Evolutionary conservation across 177 flowering plant genomes (phyloP).

Genomic region (Vitis hybrid): DNA sequence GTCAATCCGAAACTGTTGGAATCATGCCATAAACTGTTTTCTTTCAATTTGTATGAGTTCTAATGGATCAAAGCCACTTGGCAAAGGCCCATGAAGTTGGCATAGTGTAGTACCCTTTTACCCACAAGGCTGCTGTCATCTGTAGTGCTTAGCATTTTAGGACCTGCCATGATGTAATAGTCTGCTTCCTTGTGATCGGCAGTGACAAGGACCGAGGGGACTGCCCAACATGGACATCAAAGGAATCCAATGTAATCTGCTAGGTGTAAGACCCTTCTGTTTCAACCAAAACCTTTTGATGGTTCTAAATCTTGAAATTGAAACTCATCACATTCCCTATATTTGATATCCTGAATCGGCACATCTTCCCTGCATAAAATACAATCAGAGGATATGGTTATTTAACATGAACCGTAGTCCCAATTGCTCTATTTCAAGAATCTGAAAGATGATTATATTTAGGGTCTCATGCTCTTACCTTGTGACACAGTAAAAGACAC

Average conservation of each 20-base stretch:
- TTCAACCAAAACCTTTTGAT: conserved; percentile 60
- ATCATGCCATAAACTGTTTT: too few relatives aligned
- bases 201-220: conserved; percentile 67
- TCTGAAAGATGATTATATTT: too few relatives aligned
- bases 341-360: too few relatives aligned
- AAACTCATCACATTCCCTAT: conserved; percentile 39
- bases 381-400: too few relatives aligned
- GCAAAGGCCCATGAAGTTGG: conserved; percentile 33
- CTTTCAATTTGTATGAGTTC: too few relatives aligned
- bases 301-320: conserved; percentile 58
- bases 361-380: too few relatives aligned
- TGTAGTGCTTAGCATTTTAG: conserved; percentile 31
- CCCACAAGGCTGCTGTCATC: conserved; percentile 15
- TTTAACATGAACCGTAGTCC: too few relatives aligned
- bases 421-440: too few relatives aligned
- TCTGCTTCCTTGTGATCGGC: conserved; percentile 39
- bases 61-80: neutral
- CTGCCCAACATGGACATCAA: conserved; percentile 73
- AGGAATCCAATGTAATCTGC: conserved; percentile 46
- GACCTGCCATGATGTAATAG: conserved; percentile 56
- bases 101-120: conserved; percentile 44
- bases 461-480: too few relatives aligned
- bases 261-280: conserved; percentile 67
- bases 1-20: too few relatives aligned
- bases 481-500: too few relatives aligned